Evolutionary conservation across 2,329 filamentous ascomycete genomes (phyloP), one percentile per base, ranked within the genome.

Genomic region (Epichloe amarillans): DNA sequence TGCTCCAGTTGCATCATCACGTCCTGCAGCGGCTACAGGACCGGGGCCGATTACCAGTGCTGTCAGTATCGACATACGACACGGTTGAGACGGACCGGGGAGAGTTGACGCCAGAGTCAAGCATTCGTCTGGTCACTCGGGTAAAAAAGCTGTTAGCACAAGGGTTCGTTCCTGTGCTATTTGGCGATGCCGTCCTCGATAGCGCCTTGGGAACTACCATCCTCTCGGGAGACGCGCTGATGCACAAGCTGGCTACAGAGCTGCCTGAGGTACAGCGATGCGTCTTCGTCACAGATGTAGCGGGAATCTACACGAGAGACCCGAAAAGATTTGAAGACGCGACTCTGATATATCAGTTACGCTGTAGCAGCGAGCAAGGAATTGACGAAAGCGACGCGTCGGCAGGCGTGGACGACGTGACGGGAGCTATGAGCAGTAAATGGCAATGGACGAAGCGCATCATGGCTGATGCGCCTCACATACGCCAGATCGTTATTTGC

Each of bases 181-280:
- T 48, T 21, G 50, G 50, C n/a, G 50, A 51, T 14, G 50, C 50
- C 35, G 50, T 51, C 39, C 14, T 51, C 4, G 50, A 51, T 17
- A 39, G 14, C 1, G 33, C 40, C n/a, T 47, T 45, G 45, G 50
- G 50, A 1, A 6, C 45, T 1, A 51, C 50, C 4, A 51, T 51
- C 7, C 50, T 51, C 21, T 51, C 50, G 33, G 50, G 50, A 11
- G 50, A 51, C 23, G 50, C 45, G 30, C 40, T 51, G 26, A 45
- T 51, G 50, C 50, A 51, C 21, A 15, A 12, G 4, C 38, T 48
- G n/a, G 50, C 45, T 3, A 41, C 43, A 15, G 26, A 33, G 10
- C 37, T 50, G 36, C 12, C 1, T 5, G n/a, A 5, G 6, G 50
- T 51, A 19, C 50, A 17, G 5, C 50, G 50, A 11, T 51, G 50